Percentiles rank a stretch among this genome's conserved stretches.
Evolutionary conservation across 1,284 basidiomycete species (phyloP).

Genomic region (Marasmius tenuissimus): DNA sequence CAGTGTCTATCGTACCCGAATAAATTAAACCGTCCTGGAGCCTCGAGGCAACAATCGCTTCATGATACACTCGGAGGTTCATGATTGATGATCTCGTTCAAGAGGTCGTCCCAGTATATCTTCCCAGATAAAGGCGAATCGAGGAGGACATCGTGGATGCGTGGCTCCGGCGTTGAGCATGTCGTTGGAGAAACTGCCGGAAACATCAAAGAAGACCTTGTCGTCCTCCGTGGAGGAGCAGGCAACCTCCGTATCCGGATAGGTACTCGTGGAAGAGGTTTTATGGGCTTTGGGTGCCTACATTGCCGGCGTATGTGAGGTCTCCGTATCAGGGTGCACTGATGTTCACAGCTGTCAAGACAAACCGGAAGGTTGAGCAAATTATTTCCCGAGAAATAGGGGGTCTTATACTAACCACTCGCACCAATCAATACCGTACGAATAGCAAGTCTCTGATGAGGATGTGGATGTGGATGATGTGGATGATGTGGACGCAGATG

Average conservation of each 20-base stretch:
- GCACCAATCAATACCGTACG: not conserved
- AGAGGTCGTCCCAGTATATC: constrained; percentile 34
- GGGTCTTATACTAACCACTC: constrained; percentile 7
- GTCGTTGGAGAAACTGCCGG: constrained; percentile 14
- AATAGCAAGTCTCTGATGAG: constrained; percentile 6
- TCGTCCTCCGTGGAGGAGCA: constrained; percentile 11
- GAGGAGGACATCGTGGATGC: not conserved
- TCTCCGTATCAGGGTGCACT: constrained; percentile 10
- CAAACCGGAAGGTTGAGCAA: not conserved
- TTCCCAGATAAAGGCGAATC: constrained; percentile 7
- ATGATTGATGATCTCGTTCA: constrained; percentile 12
- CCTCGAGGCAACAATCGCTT: not conserved
- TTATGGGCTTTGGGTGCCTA: not conserved
- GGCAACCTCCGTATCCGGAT: constrained; percentile 11
- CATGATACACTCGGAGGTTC: not conserved
- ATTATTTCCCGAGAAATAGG: not conserved
- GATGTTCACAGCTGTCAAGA: constrained; percentile 6
- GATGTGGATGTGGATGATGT: constrained; percentile 15
- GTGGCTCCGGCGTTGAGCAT: constrained; percentile 11
- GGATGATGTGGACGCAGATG: constrained; percentile 21
- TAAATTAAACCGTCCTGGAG: too few relatives aligned
- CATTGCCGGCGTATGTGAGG: constrained; percentile 15
- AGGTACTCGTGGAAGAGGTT: constrained; percentile 15
- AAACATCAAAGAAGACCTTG: constrained; percentile 1
- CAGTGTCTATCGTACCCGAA: too few relatives aligned